Percentiles rank a stretch among this genome's conserved stretches.
phyloP scores from a whole-genome alignment of 164 flowering plant species.

The Echeveria elegans region DNA sequence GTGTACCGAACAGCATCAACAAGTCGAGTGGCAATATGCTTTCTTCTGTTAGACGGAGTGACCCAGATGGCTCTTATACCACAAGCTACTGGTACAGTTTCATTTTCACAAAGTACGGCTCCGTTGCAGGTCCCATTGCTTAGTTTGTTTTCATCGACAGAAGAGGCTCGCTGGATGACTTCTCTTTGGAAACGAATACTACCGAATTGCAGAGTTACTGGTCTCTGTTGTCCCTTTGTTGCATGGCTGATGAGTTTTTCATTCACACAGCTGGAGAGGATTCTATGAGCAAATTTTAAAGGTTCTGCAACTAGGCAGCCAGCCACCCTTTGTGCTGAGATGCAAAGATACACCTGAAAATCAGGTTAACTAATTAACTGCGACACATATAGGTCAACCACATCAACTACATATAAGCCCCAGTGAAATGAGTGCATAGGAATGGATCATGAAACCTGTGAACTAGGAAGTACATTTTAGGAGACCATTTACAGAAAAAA shows the following conservation, averaged over 20 bases:
- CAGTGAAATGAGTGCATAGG: not conserved
- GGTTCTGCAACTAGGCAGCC: conserved; percentile 78
- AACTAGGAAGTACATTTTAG: too few species aligned
- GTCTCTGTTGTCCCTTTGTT: not conserved
- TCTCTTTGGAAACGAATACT: conserved; percentile 2
- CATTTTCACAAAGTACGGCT: conserved; percentile 1
- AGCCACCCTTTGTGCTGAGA: conserved; percentile 52
- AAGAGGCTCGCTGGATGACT: not conserved
- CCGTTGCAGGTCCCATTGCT: not conserved
- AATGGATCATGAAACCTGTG: too few species aligned
- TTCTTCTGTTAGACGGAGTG: conserved; percentile 57
- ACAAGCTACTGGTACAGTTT: conserved; percentile 4
- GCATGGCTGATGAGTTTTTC: conserved; percentile 7
- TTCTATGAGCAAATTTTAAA: conserved; percentile 46
- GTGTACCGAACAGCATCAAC: conserved; percentile 65
- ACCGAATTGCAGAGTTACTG: conserved; percentile 5
- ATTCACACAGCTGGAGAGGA: conserved; percentile 26
- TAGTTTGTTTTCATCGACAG: not conserved
- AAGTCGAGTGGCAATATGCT: conserved; percentile 50
- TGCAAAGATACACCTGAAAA: conserved; percentile 61
- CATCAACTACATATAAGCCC: too few species aligned
- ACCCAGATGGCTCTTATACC: conserved; percentile 74
- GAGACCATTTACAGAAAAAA: too few species aligned
- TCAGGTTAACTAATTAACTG: not conserved
- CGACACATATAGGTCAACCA: too few species aligned